Percentiles rank a stretch among this genome's conserved stretches.
Evolutionary conservation across 129 eudicot genomes (phyloP).

Genomic region (Chrysanthemum seticuspe): DNA sequence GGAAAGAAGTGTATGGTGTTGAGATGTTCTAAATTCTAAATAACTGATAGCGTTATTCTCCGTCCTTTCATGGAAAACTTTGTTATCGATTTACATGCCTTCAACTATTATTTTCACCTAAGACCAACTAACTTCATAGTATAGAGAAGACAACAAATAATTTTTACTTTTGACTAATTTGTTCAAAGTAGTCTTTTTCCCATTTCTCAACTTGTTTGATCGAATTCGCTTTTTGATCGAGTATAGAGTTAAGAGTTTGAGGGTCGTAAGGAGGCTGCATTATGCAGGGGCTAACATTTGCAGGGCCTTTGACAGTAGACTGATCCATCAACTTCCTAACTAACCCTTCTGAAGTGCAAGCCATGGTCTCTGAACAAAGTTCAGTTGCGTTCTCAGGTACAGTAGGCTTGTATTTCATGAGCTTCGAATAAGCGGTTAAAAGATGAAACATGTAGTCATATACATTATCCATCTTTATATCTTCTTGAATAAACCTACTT

Average conservation of each 20-base stretch:
- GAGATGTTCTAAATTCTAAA: too few relatives aligned
- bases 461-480: constrained; percentile 61
- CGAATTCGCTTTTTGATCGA: constrained; percentile 34
- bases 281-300: constrained; percentile 45
- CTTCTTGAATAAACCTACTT: constrained; percentile 65
- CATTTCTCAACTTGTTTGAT: constrained; percentile 47
- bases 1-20: too few relatives aligned
- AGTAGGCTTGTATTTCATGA: constrained; percentile 67
- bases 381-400: constrained; percentile 55
- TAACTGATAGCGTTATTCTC: too few relatives aligned
- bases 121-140: not conserved
- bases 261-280: constrained; percentile 63
- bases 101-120: constrained; percentile 6
- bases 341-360: constrained; percentile 51
- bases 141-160: not conserved
- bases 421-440: constrained; percentile 65
- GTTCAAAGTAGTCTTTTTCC: constrained; percentile 54
- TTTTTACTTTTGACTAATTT: constrained; percentile 7
- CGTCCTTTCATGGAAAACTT: not conserved
- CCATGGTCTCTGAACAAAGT: constrained; percentile 71
- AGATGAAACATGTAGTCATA: constrained; percentile 92
- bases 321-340: constrained; percentile 62
- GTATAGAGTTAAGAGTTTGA: constrained; percentile 35
- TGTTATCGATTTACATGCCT: not conserved
- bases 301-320: constrained; percentile 60